Evolutionary conservation across 257 asterid genomes (phyloP), one percentile per base, ranked within the genome.

Genomic region (Osmanthus fragrans): DNA sequence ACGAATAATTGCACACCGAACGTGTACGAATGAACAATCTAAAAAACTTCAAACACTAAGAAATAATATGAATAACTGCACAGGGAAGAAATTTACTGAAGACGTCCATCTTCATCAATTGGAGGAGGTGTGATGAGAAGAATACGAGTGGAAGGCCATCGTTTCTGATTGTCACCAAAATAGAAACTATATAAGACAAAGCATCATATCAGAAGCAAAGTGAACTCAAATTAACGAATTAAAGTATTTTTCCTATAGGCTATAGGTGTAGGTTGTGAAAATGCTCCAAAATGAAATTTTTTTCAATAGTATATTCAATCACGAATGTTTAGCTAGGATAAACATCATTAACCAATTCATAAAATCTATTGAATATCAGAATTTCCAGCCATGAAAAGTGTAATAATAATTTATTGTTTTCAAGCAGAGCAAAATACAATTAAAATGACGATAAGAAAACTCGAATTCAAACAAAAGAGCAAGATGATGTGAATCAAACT

Each of bases 51-150:
- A 34, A 23, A 32, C 16, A 16, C 29, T 65, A 27, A 12, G 9
- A 27, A n/a, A 12, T 19, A 54, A 54, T 27, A 60, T 37, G 47
- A 39, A 45, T 8, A 2, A 63, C 64, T 18, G 33, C 10, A 21
- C 25, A 30, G 32, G 65, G 54, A 78, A 37, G 65, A 70, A 71
- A 72, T 75, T 86, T 86, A 93, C 99, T 76, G 81, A 84, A 93
- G 83, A 9, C 98, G 89, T 8, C 84, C 85, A 25, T 84, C 91
- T 85, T 95, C 99, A 75, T 93, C 94, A 19, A 82, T 7, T 97
- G 92, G 89, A 23, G 98, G 98, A 60, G 96, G 98, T 19, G 98
- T 83, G 83, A 91, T 89, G 87, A 94, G 93, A 80, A 94, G 54
- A 67, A 94, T 80, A 71, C 65, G 81, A 73, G 92, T 81, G 0